Base-by-base conservation (phyloP, 352 stramenopile genomes). In the Phytophthora chlamydospora region DNA sequence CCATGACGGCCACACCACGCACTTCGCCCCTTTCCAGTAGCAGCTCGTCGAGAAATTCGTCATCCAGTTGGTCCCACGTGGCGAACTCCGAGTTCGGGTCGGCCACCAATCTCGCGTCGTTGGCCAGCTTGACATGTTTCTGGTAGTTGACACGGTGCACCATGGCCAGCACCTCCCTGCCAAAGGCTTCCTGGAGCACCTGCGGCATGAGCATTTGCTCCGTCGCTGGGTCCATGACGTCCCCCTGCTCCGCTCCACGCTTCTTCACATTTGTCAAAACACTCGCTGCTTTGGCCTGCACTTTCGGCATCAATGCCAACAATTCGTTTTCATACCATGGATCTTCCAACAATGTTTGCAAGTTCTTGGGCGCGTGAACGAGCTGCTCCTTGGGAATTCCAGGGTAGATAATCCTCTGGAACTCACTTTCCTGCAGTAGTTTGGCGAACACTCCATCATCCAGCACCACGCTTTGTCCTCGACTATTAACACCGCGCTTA, bases 121-220 rank as follows among this genome's bases (percentile, higher is more conserved):
- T 88, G 4, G 85, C 85, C 11, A 97, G 55, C 53, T 88, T 44
- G 21, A 83, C 69, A 53, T 95, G 86, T 59, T 95, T 93, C 57
- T 92, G 78, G 53, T 77, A 70, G 61, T 94, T 95, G 12, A 96
- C 76, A 6, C 84, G 84, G 43, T 90, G 87, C 16, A 97, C 78
- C 83, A 97, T 93, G 10, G 76, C 73, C 32, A 96, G 48, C 17
- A 96, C 71, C 53, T 97, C 85, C 38, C 88, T 72, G 0, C 75
- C 85, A 71, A 97, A 96, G 0, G 87, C 87, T 56, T 97, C 87
- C 43, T 95, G 88, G 35, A 94, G 62, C 7, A 96, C 77, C 48
- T 96, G 87, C 1, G 87, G 87, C 32, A 83, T 33, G 33, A 95
- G 75, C 53, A 80, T 62, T 2, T 56, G 51, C 62, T 97, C 87